phyloP scores from a whole-genome alignment of 352 stramenopile species.

The Phytophthora multivora region DNA sequence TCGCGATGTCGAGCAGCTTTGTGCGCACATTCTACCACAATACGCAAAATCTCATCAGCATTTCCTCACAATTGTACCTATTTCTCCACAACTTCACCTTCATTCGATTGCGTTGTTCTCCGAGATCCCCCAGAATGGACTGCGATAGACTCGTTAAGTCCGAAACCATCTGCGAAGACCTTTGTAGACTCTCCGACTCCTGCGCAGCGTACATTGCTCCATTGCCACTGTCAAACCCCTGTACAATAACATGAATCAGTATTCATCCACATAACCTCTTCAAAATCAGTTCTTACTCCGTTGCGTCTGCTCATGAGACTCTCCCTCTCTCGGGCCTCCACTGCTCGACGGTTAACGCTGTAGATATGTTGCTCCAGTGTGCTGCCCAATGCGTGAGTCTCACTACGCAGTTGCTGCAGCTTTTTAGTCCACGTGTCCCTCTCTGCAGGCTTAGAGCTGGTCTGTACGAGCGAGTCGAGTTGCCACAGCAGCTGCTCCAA shows the following conservation, averaged over 20 bases:
- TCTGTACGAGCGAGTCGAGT: conserved; percentile 80
- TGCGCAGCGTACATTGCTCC: conserved; percentile 75
- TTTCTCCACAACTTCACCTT: conserved; percentile 38
- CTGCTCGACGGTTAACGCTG: conserved; percentile 59
- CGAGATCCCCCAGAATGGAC: conserved; percentile 74
- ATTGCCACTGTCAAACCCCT: conserved; percentile 75
- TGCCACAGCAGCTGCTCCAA: conserved; percentile 84
- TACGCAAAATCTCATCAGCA: conserved; percentile 9
- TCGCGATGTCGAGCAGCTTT: conserved; percentile 85
- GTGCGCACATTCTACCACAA: conserved; percentile 49
- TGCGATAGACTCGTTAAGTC: conserved; percentile 76
- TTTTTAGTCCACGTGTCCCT: conserved; percentile 85
- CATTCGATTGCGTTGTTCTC: conserved; percentile 68
- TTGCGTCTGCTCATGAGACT: conserved; percentile 73
- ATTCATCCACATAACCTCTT: too few relatives aligned
- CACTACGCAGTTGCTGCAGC: conserved; percentile 73
- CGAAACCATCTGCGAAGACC: conserved; percentile 82
- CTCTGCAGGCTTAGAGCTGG: conserved; percentile 48
- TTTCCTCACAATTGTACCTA: background rate
- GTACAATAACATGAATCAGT: background rate
- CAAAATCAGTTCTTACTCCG: conserved; percentile 28
- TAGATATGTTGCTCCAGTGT: conserved; percentile 86
- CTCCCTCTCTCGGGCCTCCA: conserved; percentile 77
- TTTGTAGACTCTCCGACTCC: conserved; percentile 78
- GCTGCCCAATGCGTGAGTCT: conserved; percentile 66